phyloP scores from a whole-genome alignment of 2,329 filamentous ascomycete species.

The Phoma sp. region DNA sequence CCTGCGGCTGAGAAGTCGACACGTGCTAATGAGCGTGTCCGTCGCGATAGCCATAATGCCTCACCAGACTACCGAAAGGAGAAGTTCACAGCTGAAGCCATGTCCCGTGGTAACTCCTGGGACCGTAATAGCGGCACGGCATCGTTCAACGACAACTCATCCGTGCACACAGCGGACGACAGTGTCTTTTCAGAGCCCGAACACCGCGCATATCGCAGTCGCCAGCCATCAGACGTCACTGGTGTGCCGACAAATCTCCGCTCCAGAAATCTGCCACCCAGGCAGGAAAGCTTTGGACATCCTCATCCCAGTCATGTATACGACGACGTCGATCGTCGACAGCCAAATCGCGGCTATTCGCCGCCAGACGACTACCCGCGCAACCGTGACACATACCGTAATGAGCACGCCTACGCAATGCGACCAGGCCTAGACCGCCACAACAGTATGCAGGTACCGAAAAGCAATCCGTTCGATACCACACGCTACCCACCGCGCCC shows the following conservation, averaged over 20 bases:
- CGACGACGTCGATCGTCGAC: conserved; percentile 10
- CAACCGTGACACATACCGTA: conserved; percentile 14
- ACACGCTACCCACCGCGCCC: conserved; percentile 14
- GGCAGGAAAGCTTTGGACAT: conserved; percentile 2
- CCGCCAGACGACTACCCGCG: conserved; percentile 18
- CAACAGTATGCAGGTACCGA: conserved; percentile 16
- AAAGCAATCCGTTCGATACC: conserved; percentile 15
- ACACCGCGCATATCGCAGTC: conserved; percentile 7
- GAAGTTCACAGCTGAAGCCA: conserved; percentile 14
- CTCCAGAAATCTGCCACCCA: conserved; percentile 3
- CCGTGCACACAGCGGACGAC: conserved; percentile 28
- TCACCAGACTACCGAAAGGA: conserved; percentile 17
- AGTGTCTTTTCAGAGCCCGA: conserved; percentile 27
- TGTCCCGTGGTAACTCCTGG: conserved; percentile 28
- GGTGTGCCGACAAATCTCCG: neutral
- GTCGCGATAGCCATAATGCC: conserved; percentile 15
- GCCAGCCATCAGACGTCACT: neutral
- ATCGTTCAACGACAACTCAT: conserved; percentile 26
- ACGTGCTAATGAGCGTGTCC: conserved; percentile 11
- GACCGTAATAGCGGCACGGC: conserved; percentile 31
- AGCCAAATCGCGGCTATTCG: neutral
- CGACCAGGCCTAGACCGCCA: conserved; percentile 18
- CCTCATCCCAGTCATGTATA: conserved; percentile 19
- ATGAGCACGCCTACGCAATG: conserved; percentile 4
- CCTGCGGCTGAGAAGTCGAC: conserved; percentile 22